A percentile compares a stretch with the other conserved stretches of the same genome.
These are phyloP conservation scores for Lactarius psammicola DNA, from an alignment of 768 basidiomycete genomes.

Conservation along the genomic window DNA sequence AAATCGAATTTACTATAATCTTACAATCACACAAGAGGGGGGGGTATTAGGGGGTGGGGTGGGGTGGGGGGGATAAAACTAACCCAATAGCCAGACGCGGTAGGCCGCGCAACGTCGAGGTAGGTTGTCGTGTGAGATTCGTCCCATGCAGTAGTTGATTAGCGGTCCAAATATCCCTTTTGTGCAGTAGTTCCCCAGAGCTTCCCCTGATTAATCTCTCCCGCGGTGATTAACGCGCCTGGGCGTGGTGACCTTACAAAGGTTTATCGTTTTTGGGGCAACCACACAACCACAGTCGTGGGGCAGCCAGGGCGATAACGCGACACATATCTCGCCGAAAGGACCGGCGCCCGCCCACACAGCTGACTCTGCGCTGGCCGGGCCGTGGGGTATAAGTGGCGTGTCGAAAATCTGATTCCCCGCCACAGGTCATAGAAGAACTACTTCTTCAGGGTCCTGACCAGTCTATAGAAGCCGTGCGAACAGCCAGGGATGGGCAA, in stretches of 20 bases:
- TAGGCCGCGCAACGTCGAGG: not conserved
- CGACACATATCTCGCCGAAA: slow-evolving; percentile 6
- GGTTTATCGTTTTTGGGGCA: not conserved
- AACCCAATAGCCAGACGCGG: slow-evolving; percentile 1
- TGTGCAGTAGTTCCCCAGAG: not conserved
- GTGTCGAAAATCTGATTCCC: slow-evolving; percentile 19
- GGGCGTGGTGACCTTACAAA: slow-evolving; percentile 11
- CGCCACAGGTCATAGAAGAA: slow-evolving; percentile 16
- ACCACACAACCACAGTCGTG: not conserved
- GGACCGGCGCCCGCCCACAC: not conserved
- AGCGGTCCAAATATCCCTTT: not conserved
- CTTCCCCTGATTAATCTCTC: slow-evolving; percentile 6
- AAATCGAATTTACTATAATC: not conserved
- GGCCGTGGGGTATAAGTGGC: slow-evolving; percentile 16
- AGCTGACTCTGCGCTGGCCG: slow-evolving; percentile 17
- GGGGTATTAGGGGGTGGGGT: not conserved
- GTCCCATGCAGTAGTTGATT: not conserved
- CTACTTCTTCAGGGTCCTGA: slow-evolving; percentile 16
- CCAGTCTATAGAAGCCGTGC: slow-evolving; percentile 11
- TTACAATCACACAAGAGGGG: not conserved
- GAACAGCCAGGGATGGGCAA: slow-evolving; percentile 4
- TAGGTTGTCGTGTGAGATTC: slow-evolving; percentile 8
- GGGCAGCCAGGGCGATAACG: slow-evolving; percentile 23
- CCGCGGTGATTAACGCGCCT: slow-evolving; percentile 15
- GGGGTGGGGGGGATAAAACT: not conserved